phyloP scores from a whole-genome alignment of 805 yeast genomes.

The Schizosaccharomyces cryophilus region DNA sequence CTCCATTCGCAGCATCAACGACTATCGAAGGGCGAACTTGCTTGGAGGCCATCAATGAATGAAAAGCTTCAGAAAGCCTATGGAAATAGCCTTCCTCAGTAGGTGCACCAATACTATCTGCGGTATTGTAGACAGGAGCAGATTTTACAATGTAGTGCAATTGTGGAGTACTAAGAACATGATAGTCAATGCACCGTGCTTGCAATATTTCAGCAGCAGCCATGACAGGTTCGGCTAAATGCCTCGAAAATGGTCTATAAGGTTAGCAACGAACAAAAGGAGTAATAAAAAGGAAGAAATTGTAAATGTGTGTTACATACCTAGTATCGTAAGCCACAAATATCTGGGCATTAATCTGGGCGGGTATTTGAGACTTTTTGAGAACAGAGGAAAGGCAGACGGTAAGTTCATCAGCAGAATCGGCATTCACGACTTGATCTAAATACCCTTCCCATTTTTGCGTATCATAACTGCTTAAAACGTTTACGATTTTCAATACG shows the following conservation, averaged over 20 bases:
- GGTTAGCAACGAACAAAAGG: background rate
- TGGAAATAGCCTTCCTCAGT: conserved; percentile 45
- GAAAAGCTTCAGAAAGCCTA: conserved; percentile 33
- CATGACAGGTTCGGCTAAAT: background rate
- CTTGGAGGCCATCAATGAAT: conserved; percentile 16
- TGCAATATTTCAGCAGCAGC: background rate
- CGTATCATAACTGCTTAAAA: conserved; percentile 69
- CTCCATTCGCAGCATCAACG: conserved; percentile 90
- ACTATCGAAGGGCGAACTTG: conserved; percentile 20
- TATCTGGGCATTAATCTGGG: conserved; percentile 15
- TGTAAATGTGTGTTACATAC: background rate
- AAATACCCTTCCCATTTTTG: conserved; percentile 67
- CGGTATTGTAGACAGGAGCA: conserved; percentile 28
- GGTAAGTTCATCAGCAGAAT: conserved; percentile 22
- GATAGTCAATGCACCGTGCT: conserved; percentile 16
- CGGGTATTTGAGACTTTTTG: conserved; percentile 22
- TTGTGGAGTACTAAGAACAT: conserved; percentile 77
- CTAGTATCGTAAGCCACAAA: conserved; percentile 62
- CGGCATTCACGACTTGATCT: conserved; percentile 52
- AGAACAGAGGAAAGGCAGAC: conserved; percentile 19
- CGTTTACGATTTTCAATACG: conserved; percentile 86
- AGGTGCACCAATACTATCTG: conserved; percentile 30
- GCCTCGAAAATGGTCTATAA: background rate
- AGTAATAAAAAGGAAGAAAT: background rate
- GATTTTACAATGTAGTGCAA: conserved; percentile 66